A percentile compares a stretch with the other conserved stretches of the same genome.
Conservation (phyloP, 495 filamentous ascomycete species). For the Hypoxylon intermedium region DNA sequence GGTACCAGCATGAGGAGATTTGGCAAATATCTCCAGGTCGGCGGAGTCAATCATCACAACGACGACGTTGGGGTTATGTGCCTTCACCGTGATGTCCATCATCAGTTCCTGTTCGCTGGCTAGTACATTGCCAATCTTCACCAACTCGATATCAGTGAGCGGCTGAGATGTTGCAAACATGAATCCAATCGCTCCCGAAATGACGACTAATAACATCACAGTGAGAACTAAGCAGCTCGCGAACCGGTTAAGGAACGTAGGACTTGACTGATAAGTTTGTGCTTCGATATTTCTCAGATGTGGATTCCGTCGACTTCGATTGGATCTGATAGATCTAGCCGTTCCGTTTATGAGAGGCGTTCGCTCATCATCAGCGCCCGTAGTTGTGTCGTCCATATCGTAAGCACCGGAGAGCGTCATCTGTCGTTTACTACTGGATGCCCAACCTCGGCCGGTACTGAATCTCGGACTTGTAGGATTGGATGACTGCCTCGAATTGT, state of each 20-base stretch:
- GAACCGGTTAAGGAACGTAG: conserved; percentile 72
- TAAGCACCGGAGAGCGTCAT: conserved; percentile 54
- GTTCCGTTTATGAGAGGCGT: conserved; percentile 68
- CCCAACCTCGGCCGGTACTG: conserved; percentile 38
- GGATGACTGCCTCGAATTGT: conserved; percentile 64
- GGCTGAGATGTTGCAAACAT: conserved; percentile 91
- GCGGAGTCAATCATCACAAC: conserved; percentile 81
- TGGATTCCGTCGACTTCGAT: conserved; percentile 65
- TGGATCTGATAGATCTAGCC: conserved; percentile 63
- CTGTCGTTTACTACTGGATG: conserved; percentile 41
- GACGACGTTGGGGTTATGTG: conserved; percentile 90
- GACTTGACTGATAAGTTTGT: conserved; percentile 67
- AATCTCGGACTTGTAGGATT: conserved; percentile 63
- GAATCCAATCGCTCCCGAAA: conserved; percentile 83
- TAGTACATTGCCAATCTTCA: conserved; percentile 84
- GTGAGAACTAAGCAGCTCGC: conserved; percentile 80
- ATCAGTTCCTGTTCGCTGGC: conserved; percentile 95
- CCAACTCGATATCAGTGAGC: conserved; percentile 74
- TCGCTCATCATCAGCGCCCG: conserved; percentile 86
- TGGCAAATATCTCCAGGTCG: conserved; percentile 91
- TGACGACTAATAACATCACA: conserved; percentile 74
- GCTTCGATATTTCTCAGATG: conserved; percentile 75
- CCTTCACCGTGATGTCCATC: conserved; percentile 87
- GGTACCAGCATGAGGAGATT: conserved; percentile 81
- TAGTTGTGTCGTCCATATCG: conserved; percentile 58